Evolutionary conservation across 2,329 filamentous ascomycete genomes (phyloP).

Genomic region (Lecanoromycetidae sp.): DNA sequence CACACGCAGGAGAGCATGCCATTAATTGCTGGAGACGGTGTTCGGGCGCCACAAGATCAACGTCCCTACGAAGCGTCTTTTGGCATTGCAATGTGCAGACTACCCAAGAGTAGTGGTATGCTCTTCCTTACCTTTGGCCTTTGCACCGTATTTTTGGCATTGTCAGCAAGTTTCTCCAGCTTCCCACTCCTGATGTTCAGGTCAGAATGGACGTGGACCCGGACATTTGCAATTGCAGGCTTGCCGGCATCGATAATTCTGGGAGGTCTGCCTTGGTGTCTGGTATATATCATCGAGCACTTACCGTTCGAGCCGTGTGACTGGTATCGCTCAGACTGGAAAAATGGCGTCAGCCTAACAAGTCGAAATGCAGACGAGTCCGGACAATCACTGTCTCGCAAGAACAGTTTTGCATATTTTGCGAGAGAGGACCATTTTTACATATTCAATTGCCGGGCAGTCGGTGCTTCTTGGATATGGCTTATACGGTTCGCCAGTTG

Average conservation of each 20-base stretch:
- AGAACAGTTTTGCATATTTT: not conserved
- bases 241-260: not conserved
- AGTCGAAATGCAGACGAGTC: not conserved
- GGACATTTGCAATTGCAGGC: not conserved
- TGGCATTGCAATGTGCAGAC: not conserved
- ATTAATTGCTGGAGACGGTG: not conserved
- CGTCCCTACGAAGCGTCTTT: not conserved
- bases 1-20: slow-evolving; percentile 3
- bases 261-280: not conserved
- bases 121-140: not conserved
- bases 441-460: slow-evolving; percentile 1
- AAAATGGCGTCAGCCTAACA: not conserved
- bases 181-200: not conserved
- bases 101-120: not conserved
- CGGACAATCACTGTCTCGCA: not conserved
- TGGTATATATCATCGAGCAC: not conserved
- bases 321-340: not conserved
- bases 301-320: not conserved
- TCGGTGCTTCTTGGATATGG: not conserved
- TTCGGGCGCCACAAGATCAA: not conserved
- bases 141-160: not conserved
- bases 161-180: not conserved
- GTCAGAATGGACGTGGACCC: not conserved
- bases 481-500: not conserved
- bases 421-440: not conserved